phyloP scores from a whole-genome alignment of 768 basidiomycete species.

The Gloeostereum incarnatum region DNA sequence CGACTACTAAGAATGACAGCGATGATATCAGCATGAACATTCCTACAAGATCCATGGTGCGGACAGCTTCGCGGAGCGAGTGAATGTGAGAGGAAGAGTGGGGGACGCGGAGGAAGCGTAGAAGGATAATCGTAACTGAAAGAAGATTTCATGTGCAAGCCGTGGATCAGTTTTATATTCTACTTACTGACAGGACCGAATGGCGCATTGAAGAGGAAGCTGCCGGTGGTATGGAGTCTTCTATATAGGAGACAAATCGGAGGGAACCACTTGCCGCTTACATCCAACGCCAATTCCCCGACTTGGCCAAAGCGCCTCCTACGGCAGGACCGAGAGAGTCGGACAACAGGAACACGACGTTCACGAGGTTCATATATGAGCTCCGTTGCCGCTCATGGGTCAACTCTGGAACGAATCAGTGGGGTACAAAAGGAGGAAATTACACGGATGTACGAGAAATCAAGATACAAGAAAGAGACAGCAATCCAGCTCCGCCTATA shows the following conservation, averaged over 20 bases:
- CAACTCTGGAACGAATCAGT: conserved; percentile 11
- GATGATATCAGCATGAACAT: conserved; percentile 14
- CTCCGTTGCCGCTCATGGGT: conserved; percentile 17
- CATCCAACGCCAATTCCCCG: conserved; percentile 21
- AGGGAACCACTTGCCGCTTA: conserved; percentile 6
- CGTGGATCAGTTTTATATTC: too few relatives aligned
- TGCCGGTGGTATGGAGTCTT: conserved; percentile 1
- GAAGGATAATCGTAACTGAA: conserved; percentile 14
- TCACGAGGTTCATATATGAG: conserved; percentile 18
- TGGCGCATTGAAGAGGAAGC: conserved; percentile 16
- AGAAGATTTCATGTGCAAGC: too few relatives aligned
- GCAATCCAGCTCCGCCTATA: conserved; percentile 17
- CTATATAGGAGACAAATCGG: background rate
- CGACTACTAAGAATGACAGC: conserved; percentile 15
- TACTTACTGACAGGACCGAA: conserved; percentile 17
- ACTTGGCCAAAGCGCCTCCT: conserved; percentile 14
- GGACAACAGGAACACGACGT: conserved; percentile 15
- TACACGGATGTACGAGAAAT: conserved; percentile 16
- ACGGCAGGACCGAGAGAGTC: conserved; percentile 17
- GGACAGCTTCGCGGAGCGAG: conserved; percentile 8
- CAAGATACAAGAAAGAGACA: conserved; percentile 13
- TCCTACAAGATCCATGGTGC: conserved; percentile 12
- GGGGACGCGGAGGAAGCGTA: conserved; percentile 12
- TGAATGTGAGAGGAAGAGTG: conserved; percentile 7
- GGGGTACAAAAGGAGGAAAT: background rate